Percentiles rank a stretch among this genome's conserved stretches.
Evolutionary conservation across 192 early-diverging fungal genomes (phyloP).

Genomic region (Bifiguratus adelaidae): DNA sequence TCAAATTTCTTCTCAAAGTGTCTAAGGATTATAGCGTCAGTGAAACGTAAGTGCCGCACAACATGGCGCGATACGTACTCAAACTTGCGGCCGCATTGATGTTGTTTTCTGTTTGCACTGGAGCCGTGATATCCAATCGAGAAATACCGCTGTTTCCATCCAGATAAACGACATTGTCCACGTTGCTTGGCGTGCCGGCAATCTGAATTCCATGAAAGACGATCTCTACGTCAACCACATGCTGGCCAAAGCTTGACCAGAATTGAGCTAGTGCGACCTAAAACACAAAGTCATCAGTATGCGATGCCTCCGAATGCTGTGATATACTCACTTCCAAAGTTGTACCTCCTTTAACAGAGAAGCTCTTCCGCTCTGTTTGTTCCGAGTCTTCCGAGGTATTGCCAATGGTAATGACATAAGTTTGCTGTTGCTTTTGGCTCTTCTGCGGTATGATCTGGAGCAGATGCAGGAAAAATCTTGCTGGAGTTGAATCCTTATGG

Average conservation of each 20-base stretch:
- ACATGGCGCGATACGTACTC: constrained; percentile 11
- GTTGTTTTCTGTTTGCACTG: constrained; percentile 62
- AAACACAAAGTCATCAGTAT: constrained; percentile 3
- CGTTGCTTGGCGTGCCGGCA: constrained; percentile 26
- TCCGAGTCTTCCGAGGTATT: constrained; percentile 45
- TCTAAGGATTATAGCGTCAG: too few relatives aligned
- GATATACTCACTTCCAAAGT: constrained; percentile 57
- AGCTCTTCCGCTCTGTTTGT: constrained; percentile 35
- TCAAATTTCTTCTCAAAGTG: constrained; percentile 49
- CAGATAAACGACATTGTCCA: constrained; percentile 22
- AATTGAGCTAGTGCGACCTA: constrained; percentile 71
- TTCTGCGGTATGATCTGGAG: constrained; percentile 70
- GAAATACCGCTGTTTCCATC: constrained; percentile 38
- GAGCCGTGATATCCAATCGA: constrained; percentile 60
- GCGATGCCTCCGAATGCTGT: background rate
- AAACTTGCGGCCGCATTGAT: constrained; percentile 38
- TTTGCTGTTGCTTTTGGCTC: constrained; percentile 45
- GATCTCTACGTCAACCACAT: constrained; percentile 56
- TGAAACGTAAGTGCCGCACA: constrained; percentile 7
- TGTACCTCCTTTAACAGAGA: constrained; percentile 53
- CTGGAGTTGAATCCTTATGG: constrained; percentile 32
- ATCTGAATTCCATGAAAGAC: constrained; percentile 73
- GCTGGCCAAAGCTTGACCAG: constrained; percentile 71
- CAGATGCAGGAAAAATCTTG: constrained; percentile 56
- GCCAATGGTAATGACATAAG: constrained; percentile 41